Base-by-base conservation (phyloP, 2,329 filamentous ascomycete species). In the Monilinia fructigena region DNA sequence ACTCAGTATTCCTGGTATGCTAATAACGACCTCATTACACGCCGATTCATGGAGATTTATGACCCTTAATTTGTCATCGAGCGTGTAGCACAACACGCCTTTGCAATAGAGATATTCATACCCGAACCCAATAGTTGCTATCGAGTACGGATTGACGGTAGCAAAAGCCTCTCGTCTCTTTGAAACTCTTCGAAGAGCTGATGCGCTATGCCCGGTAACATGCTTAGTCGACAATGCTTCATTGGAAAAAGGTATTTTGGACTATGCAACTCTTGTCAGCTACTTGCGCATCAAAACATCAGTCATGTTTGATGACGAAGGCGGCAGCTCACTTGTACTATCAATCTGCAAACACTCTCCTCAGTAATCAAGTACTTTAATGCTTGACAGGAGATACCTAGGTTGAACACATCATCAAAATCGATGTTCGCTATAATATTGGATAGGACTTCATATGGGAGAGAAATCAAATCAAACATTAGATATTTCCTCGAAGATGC, bases 1-100 rank as follows among this genome's bases (percentile, higher is more conserved):
- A 10, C 73, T 72, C 23, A 80, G 79, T 47, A 83, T 77, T 2
- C 71, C 72, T 8, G 79, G 79, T 45, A 87, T 79, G 70, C 86
- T 79, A 55, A 90, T 76, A 3, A 86, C 83, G n/a, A 81, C 77
- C 72, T 91, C 88, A 14, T 76, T 71, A 28, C 73, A 74, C 2
- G 78, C 78, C 0, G 81, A 80, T 10, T 74, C 73, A 70, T 86
- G 83, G 23, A 91, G 77, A 68, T 89, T 80, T 58, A 89, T 79
- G 35, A 91, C 75, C 3, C 85, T 83, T 35, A 93, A 79, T 48
- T 76, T 78, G 56, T 78, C 77, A 61, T 82, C 80, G 52, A 81
- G 74, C 14, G 85, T 82, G 73, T 92, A 89, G 71, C 88, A 91
- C 20, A 93, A 77, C 14, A 85, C 80, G 7, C 89, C 88, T 66